A percentile compares a stretch with the other conserved stretches of the same genome.
Conservation (phyloP, 106 monocot genomes). For the Phalaenopsis equestris region DNA sequence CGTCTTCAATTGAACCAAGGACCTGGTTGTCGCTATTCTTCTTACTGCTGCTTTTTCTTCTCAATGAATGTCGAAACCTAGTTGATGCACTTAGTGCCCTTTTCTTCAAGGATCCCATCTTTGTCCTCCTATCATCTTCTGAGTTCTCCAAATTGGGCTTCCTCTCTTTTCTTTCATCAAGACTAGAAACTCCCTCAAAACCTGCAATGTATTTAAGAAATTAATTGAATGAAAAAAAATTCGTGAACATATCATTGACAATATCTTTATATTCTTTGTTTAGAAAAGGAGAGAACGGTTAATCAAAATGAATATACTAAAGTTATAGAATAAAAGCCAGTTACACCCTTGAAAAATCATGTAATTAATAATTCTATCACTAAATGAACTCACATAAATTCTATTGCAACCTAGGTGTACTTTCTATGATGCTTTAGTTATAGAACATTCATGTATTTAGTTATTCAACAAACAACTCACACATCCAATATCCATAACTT, state of each 20-base stretch:
- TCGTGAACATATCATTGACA: neutral
- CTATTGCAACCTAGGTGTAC: too few species aligned
- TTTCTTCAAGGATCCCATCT: slow-evolving; percentile 57
- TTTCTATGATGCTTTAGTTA: too few species aligned
- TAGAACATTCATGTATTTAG: too few species aligned
- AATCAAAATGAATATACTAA: neutral
- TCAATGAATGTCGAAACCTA: slow-evolving; percentile 69
- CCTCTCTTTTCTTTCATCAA: slow-evolving; percentile 56
- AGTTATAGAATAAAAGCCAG: neutral
- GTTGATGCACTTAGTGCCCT: slow-evolving; percentile 64
- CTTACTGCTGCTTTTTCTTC: slow-evolving; percentile 39
- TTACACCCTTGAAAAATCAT: neutral
- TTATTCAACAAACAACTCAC: too few species aligned
- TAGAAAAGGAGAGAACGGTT: neutral
- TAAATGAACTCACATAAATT: neutral
- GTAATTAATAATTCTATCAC: neutral
- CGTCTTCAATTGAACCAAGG: slow-evolving; percentile 59
- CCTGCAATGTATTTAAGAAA: slow-evolving; percentile 24
- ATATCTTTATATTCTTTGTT: neutral
- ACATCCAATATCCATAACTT: too few species aligned
- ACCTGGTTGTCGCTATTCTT: slow-evolving; percentile 33
- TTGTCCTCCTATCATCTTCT: slow-evolving; percentile 64
- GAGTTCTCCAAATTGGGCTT: slow-evolving; percentile 71
- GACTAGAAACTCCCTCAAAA: slow-evolving; percentile 44
- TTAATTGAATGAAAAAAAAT: neutral